These are phyloP conservation scores for Pterocarpus santalinus DNA, from an alignment of 306 rosid genomes.

Conservation along the genomic window DNA sequence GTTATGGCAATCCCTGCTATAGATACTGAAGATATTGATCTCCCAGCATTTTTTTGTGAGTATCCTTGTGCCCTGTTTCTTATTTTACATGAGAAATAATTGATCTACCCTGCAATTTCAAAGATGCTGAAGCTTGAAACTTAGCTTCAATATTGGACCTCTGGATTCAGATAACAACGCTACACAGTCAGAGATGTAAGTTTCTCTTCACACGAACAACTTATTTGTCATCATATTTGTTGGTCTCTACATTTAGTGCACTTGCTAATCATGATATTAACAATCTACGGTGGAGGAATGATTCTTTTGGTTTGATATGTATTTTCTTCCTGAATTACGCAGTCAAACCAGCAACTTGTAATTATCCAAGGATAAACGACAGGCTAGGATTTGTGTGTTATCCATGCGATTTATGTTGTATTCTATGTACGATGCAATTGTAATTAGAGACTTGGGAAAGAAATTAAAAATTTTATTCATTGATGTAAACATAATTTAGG, in stretches of 20 bases:
- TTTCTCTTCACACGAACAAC: constrained; percentile 23
- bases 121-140: constrained; percentile 33
- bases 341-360: constrained; percentile 41
- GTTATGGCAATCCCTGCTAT: constrained; percentile 90
- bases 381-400: neutral
- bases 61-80: constrained; percentile 84
- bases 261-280: neutral
- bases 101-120: constrained; percentile 20
- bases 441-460: too few relatives aligned
- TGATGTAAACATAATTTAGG: too few relatives aligned
- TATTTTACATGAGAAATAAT: constrained; percentile 55
- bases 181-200: neutral
- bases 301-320: too few relatives aligned
- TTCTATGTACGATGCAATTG: too few relatives aligned
- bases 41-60: constrained; percentile 70
- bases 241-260: constrained; percentile 1
- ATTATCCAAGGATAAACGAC: constrained; percentile 40
- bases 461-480: too few relatives aligned
- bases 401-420: too few relatives aligned
- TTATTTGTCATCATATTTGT: constrained; percentile 35
- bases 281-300: too few relatives aligned
- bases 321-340: too few relatives aligned
- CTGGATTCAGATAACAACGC: too few relatives aligned
- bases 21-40: constrained; percentile 77
- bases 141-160: constrained; percentile 24